phyloP scores from a whole-genome alignment of 805 yeast species.

The Nakazawaea populi region DNA sequence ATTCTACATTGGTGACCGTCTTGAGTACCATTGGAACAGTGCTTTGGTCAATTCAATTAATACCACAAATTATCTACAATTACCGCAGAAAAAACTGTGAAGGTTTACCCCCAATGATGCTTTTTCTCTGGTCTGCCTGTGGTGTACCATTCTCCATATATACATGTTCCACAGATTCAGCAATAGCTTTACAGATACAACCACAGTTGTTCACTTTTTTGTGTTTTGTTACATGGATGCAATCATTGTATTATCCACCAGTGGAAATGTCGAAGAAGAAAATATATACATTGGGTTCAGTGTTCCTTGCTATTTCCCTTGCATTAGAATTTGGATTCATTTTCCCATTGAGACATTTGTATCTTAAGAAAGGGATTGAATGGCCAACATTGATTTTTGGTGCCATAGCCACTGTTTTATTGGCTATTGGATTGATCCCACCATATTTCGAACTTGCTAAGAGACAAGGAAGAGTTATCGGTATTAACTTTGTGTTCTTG shows the following conservation, averaged over 20 bases:
- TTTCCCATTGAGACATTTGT: constrained; percentile 57
- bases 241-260: constrained; percentile 43
- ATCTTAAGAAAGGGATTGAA: constrained; percentile 27
- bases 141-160: constrained; percentile 88
- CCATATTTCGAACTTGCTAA: constrained; percentile 83
- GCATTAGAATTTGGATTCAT: constrained; percentile 70
- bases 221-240: constrained; percentile 61
- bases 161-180: constrained; percentile 64
- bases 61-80: constrained; percentile 71
- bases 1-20: constrained; percentile 54
- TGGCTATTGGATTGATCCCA: constrained; percentile 78
- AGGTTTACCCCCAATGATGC: constrained; percentile 87
- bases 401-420: constrained; percentile 65
- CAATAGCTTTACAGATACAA: constrained; percentile 76
- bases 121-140: constrained; percentile 74
- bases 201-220: constrained; percentile 78
- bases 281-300: constrained; percentile 24
- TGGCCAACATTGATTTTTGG: constrained; percentile 88
- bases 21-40: constrained; percentile 88
- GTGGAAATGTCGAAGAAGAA: constrained; percentile 2
- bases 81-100: constrained; percentile 69
- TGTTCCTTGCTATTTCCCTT: constrained; percentile 38
- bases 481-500: constrained; percentile 79
- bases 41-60: constrained; percentile 86
- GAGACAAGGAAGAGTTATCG: constrained; percentile 79